Evolutionary conservation across 164 flowering plant species (phyloP), one percentile per base, ranked within the genome.

Genomic region (Macadamia tetraphylla): DNA sequence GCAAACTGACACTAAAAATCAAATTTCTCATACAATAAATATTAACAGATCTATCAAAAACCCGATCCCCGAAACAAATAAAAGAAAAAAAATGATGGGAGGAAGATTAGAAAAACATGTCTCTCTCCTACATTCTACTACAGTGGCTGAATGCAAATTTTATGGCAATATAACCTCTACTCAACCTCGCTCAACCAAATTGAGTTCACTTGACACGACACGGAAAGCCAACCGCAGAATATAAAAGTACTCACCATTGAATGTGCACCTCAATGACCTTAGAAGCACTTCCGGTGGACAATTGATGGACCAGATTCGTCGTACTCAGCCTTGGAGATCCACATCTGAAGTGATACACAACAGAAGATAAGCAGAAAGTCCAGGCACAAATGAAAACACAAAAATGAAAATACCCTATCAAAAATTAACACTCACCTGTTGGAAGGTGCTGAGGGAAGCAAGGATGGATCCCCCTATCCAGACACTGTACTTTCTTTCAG

Each of bases 281-380:
- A 76, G 64, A 76, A 76, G 79, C 79, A 75, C 58, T 75, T 75
- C 69, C 77, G 66, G 70, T 76, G 79, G 57, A 76, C 79, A 64
- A 76, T 72, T 6, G 79, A 77, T 63, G 80, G 77, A 1, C 77
- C 72, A 42, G 80, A 77, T 55, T 77, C 80, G 18, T 77, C 80
- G 15, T 77, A 77, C 71, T 77, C 77, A 15, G 67, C 76, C 71
- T 77, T 77, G 10, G 80, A 71, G 63, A 77, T 77, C 80, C 80
- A 77, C 80, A 77, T 77, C 80, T 77, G 77, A 35, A 35, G 40
- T 59, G 67, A 17, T 17, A 51, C 13, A 3, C 52, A 29, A 58
- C 17, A 29, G 17, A 40, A 6, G 2, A 53, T 17, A n/a, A 30
- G 29, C 53, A 1, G 53, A 11, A 31, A 31, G 9, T 40, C 49